Percentiles rank a stretch among this genome's conserved stretches.
Evolutionary conservation across 140 eudicot species (phyloP).

Genomic region (Erigeron philadelphicus): DNA sequence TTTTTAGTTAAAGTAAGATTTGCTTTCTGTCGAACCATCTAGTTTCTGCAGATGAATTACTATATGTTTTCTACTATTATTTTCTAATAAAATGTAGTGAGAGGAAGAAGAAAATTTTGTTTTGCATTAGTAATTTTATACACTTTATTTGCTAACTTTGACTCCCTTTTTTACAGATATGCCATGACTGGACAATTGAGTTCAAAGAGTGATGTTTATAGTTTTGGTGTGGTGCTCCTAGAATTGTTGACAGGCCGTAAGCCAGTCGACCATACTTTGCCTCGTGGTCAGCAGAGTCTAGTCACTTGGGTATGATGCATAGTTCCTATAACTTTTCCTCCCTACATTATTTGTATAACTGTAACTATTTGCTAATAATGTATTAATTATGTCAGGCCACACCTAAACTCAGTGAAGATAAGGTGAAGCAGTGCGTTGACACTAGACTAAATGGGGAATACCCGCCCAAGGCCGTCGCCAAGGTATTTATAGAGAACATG

Average conservation of each 20-base stretch:
- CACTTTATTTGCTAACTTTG: neutral
- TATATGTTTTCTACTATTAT: no score
- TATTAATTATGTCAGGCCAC: slow-evolving; percentile 45
- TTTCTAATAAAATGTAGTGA: no score
- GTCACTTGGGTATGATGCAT: slow-evolving; percentile 51
- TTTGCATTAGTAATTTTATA: neutral
- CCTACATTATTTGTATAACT: neutral
- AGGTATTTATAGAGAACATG: slow-evolving; percentile 28
- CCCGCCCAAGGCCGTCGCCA: slow-evolving; percentile 59
- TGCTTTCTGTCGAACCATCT: no score
- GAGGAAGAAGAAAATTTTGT: no score
- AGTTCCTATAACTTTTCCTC: neutral
- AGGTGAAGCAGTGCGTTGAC: slow-evolving; percentile 56
- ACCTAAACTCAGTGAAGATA: slow-evolving; percentile 55
- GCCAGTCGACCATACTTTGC: slow-evolving; percentile 59
- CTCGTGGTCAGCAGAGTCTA: slow-evolving; percentile 62
- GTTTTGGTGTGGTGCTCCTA: slow-evolving; percentile 56
- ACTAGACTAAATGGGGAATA: slow-evolving; percentile 40
- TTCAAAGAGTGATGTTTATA: slow-evolving; percentile 55
- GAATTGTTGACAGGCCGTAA: slow-evolving; percentile 55
- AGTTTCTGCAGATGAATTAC: no score
- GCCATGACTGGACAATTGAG: slow-evolving; percentile 58
- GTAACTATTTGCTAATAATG: slow-evolving; percentile 11
- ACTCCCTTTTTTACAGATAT: slow-evolving; percentile 33
- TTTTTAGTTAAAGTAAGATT: no score